Evolutionary conservation across 2,329 filamentous ascomycete species (phyloP).

Genomic region (Arthroderma sp.): DNA sequence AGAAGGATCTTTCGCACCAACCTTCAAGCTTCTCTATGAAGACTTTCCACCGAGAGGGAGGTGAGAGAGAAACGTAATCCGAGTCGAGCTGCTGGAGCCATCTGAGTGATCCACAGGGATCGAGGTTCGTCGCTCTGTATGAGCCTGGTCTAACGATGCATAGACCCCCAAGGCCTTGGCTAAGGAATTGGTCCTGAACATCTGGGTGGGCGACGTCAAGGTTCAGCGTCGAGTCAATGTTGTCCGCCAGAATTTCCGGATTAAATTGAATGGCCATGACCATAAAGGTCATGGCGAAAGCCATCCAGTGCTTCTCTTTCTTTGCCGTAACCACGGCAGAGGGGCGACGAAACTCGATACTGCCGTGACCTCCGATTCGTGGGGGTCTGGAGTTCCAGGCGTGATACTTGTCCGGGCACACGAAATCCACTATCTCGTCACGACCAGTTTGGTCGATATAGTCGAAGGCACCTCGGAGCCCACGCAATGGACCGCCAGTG

Average conservation of each 20-base stretch:
- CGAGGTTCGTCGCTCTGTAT: no score
- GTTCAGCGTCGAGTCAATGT: neutral
- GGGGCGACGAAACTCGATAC: neutral
- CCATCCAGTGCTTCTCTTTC: neutral
- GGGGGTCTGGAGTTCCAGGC: neutral
- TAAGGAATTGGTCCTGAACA: neutral
- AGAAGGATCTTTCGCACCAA: no score
- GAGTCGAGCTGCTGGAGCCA: no score
- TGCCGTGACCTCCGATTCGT: neutral
- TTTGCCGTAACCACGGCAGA: neutral
- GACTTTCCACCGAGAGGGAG: no score
- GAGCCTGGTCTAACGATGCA: no score
- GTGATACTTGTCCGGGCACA: neutral
- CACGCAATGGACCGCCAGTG: neutral
- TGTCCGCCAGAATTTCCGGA: neutral
- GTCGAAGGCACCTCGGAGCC: neutral
- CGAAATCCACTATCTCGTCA: neutral
- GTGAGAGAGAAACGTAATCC: no score
- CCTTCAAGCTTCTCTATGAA: no score
- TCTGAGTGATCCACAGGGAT: no score
- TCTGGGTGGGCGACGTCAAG: neutral
- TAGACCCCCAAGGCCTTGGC: no score
- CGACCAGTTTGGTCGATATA: neutral
- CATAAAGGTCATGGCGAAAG: neutral
- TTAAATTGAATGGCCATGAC: neutral